phyloP scores from a whole-genome alignment of 768 basidiomycete species.

The Neoboletus brunneissimus region DNA sequence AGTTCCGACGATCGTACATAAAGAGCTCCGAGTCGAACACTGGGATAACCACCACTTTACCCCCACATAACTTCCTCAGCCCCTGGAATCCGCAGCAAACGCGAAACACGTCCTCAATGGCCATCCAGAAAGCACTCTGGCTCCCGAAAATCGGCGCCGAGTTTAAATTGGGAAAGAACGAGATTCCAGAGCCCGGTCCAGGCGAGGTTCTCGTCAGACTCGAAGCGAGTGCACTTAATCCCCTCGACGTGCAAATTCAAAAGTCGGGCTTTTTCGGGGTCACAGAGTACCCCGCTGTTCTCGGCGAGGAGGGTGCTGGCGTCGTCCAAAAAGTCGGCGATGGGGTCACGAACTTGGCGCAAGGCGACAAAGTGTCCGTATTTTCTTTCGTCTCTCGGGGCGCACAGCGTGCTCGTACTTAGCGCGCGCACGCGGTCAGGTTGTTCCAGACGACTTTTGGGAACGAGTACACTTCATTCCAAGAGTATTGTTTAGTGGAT shows the following conservation, averaged over 20 bases:
- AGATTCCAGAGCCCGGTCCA: slow-evolving; percentile 36
- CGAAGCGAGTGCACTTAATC: slow-evolving; percentile 41
- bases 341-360: slow-evolving; percentile 30
- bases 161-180: slow-evolving; percentile 2
- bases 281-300: slow-evolving; percentile 33
- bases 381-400: not conserved
- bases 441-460: slow-evolving; percentile 6
- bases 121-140: slow-evolving; percentile 16
- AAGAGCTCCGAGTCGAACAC: not conserved
- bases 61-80: no score
- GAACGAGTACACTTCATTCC: slow-evolving; percentile 16
- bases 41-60: not conserved
- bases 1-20: not conserved
- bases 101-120: not conserved
- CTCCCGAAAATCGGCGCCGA: slow-evolving; percentile 4
- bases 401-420: not conserved
- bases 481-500: slow-evolving; percentile 21
- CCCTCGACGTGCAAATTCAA: slow-evolving; percentile 33
- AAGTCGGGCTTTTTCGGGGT: slow-evolving; percentile 12
- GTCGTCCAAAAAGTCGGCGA: slow-evolving; percentile 36
- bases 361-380: slow-evolving; percentile 32
- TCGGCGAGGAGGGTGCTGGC: slow-evolving; percentile 39
- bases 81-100: not conserved
- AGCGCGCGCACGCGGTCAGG: not conserved
- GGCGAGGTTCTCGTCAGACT: slow-evolving; percentile 43